Base-by-base conservation (phyloP, 495 filamentous ascomycete species). In the Hypoxylon intermedium region DNA sequence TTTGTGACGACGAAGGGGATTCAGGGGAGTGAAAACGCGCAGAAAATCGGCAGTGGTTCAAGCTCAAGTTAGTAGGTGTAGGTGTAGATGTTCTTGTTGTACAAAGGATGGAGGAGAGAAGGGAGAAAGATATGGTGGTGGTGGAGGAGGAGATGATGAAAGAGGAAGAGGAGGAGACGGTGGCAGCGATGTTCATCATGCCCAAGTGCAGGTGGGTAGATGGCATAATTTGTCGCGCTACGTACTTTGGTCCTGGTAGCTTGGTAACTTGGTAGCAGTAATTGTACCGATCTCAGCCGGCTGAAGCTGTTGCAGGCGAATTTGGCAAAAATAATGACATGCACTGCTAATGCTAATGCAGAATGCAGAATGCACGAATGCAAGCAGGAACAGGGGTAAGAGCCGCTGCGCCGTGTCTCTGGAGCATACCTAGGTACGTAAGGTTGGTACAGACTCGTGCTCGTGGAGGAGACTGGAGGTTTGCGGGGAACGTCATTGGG, bases 201-300 rank as follows among this genome's bases (percentile, higher is more conserved):
- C 37, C 49, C 51, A 46, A 34, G 15, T 28, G 40, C 12, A 37
- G 11, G 34, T 19, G 36, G 28, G 20, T 13, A 52, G 54, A 58
- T 64, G 53, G 60, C 54, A 49, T 54, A 64, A 57, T n/a, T n/a
- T 64, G 60, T 58, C 60, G 60, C 49, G 51, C 60, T 47, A 41
- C 24, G 21, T 44, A 52, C 21, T 49, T n/a, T n/a, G n/a, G n/a
- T n/a, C n/a, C n/a, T n/a, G n/a, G n/a, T n/a, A n/a, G n/a, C n/a
- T n/a, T n/a, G n/a, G n/a, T n/a, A n/a, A n/a, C n/a, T n/a, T n/a
- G n/a, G n/a, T n/a, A n/a, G n/a, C n/a, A n/a, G n/a, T n/a, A n/a
- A 54, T 57, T 57, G 44, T 58, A 64, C 60, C 60, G 60, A 58
- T 53, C 54, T 58, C 48, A 58, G 21, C 60, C 60, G 60, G 49